Base-by-base conservation (phyloP, 2,329 filamentous ascomycete species). In the Tricladium varicosporioides region DNA sequence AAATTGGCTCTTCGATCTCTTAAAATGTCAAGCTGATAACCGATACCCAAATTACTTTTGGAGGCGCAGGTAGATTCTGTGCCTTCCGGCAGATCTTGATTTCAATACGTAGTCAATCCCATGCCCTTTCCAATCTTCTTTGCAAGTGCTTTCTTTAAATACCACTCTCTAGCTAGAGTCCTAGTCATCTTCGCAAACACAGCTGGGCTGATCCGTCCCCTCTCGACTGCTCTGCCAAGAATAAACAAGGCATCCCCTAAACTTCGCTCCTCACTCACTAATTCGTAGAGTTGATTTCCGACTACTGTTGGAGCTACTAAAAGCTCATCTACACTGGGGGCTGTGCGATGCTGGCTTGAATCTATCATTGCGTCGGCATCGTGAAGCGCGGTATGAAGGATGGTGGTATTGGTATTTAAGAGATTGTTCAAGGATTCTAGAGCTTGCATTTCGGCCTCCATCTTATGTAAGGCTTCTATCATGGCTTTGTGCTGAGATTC, bases 231-330 rank as follows among this genome's bases (percentile, higher is more conserved):
- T 55, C 87, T 78, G 1, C 88, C 88, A 13, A 95, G 77, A 60
- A 92, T 86, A 69, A 94, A 96, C 61, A 97, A 85, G 2, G 91
- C 89, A 70, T 97, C 93, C 32, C 88, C 88, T 48, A 96, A 82
- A 2, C 89, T 92, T 63, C 88, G 82, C 74, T 97, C 93, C 70
- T 99, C 94, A 1, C 92, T 91, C 27, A 92, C 90, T 1, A 95
- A 78, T 48, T 87, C 86, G 73, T 97, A 99, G 18, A 99, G 76
- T 76, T 99, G 94, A 63, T 93, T 92, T 0, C 89, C 91, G 4
- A 97, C 94, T 1, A 97, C 88, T 0, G 91, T 97, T 0, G 93
- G 92, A 2, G 92, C 91, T n/a, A 97, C 91, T 2, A 99, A 79
- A 33, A 97, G 81, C 59, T 96, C 92, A 71, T 99, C 94, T 49